These are phyloP conservation scores for Avicennia marina DNA, from an alignment of 257 asterid genomes.

Conservation along the genomic window DNA sequence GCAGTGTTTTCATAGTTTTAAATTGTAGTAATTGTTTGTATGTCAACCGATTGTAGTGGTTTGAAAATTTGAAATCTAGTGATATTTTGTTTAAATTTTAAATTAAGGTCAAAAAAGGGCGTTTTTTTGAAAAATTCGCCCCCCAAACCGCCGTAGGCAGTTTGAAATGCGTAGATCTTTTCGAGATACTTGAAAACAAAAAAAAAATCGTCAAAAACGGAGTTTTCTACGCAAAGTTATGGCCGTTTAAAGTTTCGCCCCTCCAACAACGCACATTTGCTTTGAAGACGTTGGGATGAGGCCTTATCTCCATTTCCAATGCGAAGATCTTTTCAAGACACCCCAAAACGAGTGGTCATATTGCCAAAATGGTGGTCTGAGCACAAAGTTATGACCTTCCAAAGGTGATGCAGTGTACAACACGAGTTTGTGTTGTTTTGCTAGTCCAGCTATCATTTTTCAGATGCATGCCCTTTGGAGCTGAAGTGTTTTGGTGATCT, in stretches of 20 bases:
- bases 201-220: slow-evolving; percentile 22
- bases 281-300: too few species aligned
- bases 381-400: background rate
- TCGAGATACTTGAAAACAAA: slow-evolving; percentile 13
- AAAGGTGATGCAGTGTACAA: background rate
- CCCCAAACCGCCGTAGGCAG: slow-evolving; percentile 24
- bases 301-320: background rate
- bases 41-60: too few species aligned
- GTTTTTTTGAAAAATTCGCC: background rate
- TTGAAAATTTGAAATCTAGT: background rate
- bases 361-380: background rate
- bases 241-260: slow-evolving; percentile 13
- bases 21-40: too few species aligned
- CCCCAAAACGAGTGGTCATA: slow-evolving; percentile 7
- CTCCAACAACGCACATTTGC: background rate
- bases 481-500: too few species aligned
- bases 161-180: slow-evolving; percentile 12
- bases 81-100: background rate
- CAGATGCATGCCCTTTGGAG: too few species aligned
- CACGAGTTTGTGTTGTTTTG: background rate
- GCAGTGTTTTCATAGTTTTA: too few species aligned
- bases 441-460: too few species aligned
- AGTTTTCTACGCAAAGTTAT: slow-evolving; percentile 16
- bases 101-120: background rate
- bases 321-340: background rate